These are phyloP conservation scores for Nigrospora oryzae DNA, from an alignment of 2,329 filamentous ascomycete genomes.

Conservation along the genomic window DNA sequence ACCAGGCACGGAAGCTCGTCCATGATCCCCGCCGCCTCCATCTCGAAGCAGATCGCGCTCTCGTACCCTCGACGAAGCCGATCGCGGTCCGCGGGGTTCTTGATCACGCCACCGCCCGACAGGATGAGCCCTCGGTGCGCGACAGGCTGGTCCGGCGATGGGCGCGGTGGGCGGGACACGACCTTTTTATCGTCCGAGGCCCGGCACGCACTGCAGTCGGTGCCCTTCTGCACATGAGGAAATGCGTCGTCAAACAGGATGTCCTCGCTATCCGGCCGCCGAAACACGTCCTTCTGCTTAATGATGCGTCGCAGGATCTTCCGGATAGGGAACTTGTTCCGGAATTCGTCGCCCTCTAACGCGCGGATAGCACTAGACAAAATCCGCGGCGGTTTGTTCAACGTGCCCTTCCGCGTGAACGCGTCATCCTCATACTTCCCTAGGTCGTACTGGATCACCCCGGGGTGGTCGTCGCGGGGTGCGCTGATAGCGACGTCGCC, in stretches of 20 bases:
- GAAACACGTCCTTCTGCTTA: too few species aligned
- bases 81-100: slow-evolving; percentile 21
- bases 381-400: too few species aligned
- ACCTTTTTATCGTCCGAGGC: neutral
- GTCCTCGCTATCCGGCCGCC: neutral
- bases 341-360: too few species aligned
- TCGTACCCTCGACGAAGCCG: neutral
- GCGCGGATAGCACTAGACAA: too few species aligned
- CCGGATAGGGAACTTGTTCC: too few species aligned
- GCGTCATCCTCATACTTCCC: slow-evolving; percentile 8
- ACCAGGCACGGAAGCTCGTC: slow-evolving; percentile 19
- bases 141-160: slow-evolving; percentile 4
- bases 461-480: slow-evolving; percentile 7
- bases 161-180: neutral
- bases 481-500: slow-evolving; percentile 22
- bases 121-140: slow-evolving; percentile 21
- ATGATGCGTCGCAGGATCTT: too few species aligned
- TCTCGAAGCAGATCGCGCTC: slow-evolving; percentile 22
- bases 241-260: neutral
- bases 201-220: neutral
- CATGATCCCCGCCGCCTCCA: slow-evolving; percentile 20
- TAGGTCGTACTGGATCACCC: slow-evolving; percentile 23
- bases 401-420: too few species aligned
- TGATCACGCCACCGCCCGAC: slow-evolving; percentile 27
- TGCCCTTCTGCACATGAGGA: neutral